Conservation (phyloP, 192 early-diverging fungal genomes). For the Coemansia sp. region DNA sequence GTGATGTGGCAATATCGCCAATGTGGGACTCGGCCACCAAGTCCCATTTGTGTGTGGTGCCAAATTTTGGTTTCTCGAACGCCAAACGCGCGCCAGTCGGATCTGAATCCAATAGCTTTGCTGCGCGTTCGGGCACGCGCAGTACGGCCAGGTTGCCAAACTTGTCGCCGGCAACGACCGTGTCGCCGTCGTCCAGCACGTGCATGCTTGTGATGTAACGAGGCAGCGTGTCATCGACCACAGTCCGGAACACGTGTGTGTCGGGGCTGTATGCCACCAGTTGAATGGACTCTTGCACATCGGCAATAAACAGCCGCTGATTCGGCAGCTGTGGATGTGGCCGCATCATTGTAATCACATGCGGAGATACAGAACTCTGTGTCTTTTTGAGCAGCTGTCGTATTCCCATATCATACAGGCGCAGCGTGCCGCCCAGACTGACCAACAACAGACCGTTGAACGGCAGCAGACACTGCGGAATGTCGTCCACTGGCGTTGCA, state of each 20-base stretch:
- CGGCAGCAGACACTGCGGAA: constrained; percentile 75
- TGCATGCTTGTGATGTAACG: constrained; percentile 77
- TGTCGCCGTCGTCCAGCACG: constrained; percentile 88
- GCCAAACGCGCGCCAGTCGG: constrained; percentile 79
- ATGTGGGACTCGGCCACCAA: constrained; percentile 76
- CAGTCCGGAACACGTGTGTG: constrained; percentile 83
- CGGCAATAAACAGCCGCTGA: constrained; percentile 80
- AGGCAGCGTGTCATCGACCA: constrained; percentile 91
- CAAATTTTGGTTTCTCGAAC: constrained; percentile 77
- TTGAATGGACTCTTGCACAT: constrained; percentile 85
- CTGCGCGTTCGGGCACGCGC: constrained; percentile 65
- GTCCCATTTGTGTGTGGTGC: constrained; percentile 69
- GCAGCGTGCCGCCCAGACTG: constrained; percentile 80
- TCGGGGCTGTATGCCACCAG: constrained; percentile 70
- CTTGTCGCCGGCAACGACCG: constrained; percentile 90
- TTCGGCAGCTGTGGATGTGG: constrained; percentile 63
- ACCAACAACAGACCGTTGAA: constrained; percentile 90
- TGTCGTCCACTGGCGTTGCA: constrained; percentile 21
- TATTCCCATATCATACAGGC: constrained; percentile 92
- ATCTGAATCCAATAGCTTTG: constrained; percentile 82
- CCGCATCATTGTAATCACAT: constrained; percentile 67
- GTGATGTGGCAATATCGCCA: constrained; percentile 74
- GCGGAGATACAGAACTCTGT: constrained; percentile 67
- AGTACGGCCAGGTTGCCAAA: constrained; percentile 92
- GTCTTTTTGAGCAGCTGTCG: constrained; percentile 88